phyloP scores from a whole-genome alignment of 495 filamentous ascomycete genomes.

The Neurospora tetraspora region DNA sequence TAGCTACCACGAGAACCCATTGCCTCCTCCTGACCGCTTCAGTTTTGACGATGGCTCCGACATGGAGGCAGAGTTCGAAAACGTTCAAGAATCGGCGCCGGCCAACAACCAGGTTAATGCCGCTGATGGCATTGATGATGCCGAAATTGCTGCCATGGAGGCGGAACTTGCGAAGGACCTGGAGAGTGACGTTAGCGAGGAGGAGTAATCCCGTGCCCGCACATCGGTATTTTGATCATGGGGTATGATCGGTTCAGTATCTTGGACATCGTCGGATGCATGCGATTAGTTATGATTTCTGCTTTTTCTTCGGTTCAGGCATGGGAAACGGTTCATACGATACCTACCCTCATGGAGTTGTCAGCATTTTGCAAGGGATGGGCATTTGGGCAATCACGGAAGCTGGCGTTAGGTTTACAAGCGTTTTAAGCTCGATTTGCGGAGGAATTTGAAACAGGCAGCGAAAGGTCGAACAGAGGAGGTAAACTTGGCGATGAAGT shows the following conservation, averaged over 20 bases:
- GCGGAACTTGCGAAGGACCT: conserved; percentile 21
- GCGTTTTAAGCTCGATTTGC: not conserved
- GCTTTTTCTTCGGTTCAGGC: not conserved
- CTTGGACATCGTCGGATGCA: not conserved
- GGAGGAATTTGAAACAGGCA: not conserved
- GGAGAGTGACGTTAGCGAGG: conserved; percentile 23
- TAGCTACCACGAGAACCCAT: not conserved
- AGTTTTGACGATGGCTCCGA: conserved; percentile 12
- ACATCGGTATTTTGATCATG: not conserved
- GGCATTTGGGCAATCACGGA: not conserved
- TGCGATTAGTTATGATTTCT: not conserved
- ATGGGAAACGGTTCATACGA: not conserved
- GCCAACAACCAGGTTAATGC: not conserved
- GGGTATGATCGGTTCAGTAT: not conserved
- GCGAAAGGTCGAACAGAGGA: not conserved
- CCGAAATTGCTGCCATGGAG: conserved; percentile 32
- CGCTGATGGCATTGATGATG: conserved; percentile 5
- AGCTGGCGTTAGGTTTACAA: not conserved
- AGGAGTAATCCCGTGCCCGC: conserved; percentile 10
- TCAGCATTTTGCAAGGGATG: not conserved
- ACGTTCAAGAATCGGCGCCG: conserved; percentile 5
- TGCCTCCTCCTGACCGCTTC: not conserved
- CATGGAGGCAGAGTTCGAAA: conserved; percentile 29
- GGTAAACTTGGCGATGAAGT: not conserved
- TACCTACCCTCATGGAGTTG: not conserved